Conservation (phyloP, 495 filamentous ascomycete species). For the Xanthoparmelia taractica region DNA sequence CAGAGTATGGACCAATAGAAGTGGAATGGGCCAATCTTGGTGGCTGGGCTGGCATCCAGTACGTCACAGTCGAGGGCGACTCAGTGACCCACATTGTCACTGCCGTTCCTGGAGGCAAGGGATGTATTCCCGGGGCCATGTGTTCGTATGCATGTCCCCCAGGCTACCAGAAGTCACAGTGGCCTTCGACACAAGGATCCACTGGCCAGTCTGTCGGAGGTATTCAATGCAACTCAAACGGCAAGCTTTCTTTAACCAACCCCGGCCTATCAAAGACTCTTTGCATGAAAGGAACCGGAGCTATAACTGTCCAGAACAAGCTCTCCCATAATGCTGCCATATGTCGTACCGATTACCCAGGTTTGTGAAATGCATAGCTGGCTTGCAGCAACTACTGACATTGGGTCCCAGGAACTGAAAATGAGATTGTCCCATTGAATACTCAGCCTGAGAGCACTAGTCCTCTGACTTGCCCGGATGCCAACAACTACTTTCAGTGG, state of each 20-base stretch:
- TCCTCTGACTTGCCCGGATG: conserved; percentile 65
- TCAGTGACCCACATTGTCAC: conserved; percentile 55
- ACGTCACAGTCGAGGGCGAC: conserved; percentile 35
- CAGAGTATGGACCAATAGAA: conserved; percentile 69
- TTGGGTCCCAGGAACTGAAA: conserved; percentile 53
- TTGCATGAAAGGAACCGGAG: conserved; percentile 65
- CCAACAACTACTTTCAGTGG: conserved; percentile 66
- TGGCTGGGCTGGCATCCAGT: conserved; percentile 80
- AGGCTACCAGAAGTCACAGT: conserved; percentile 90
- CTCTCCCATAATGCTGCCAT: conserved; percentile 57
- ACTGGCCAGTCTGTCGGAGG: conserved; percentile 87
- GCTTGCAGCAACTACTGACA: conserved; percentile 17
- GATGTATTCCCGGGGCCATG: conserved; percentile 55
- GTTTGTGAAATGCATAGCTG: conserved; percentile 34
- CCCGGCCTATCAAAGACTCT: conserved; percentile 53
- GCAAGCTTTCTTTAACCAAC: conserved; percentile 74
- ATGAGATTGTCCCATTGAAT: conserved; percentile 70
- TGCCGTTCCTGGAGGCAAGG: conserved; percentile 42
- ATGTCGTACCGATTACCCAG: conserved; percentile 96
- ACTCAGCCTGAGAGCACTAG: conserved; percentile 47
- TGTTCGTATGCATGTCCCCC: conserved; percentile 92
- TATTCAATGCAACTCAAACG: conserved; percentile 64
- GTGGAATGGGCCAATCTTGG: conserved; percentile 58
- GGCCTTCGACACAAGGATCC: conserved; percentile 70
- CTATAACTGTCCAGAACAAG: conserved; percentile 66